Conservation (phyloP, 1,284 basidiomycete species). For the Tremellales sp. region DNA sequence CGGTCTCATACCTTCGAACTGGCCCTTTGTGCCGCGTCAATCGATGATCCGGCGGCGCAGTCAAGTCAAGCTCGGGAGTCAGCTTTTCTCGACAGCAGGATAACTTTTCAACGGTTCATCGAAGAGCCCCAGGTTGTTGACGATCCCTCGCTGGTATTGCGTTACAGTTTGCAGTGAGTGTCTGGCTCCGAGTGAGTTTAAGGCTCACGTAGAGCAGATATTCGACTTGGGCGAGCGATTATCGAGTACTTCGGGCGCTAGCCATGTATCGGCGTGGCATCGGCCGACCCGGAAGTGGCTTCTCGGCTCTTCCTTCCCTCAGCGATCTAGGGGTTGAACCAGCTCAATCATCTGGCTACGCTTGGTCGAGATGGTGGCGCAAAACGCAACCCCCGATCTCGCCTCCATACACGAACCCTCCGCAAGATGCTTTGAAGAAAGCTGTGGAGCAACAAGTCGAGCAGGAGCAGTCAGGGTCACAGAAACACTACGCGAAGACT, state of each 20-base stretch:
- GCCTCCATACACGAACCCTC: no score
- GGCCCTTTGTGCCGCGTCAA: conserved; percentile 43
- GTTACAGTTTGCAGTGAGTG: conserved; percentile 47
- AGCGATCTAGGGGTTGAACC: conserved; percentile 12
- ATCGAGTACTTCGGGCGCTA: conserved; percentile 52
- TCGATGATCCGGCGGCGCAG: conserved; percentile 21
- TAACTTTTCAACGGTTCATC: conserved; percentile 54
- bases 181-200: neutral
- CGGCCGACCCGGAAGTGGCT: conserved; percentile 22
- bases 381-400: conserved; percentile 24
- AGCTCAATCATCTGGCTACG: conserved; percentile 26
- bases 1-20: conserved; percentile 52
- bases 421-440: no score
- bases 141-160: conserved; percentile 51
- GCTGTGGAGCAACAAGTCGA: no score
- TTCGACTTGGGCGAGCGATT: conserved; percentile 53
- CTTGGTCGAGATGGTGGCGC: conserved; percentile 45
- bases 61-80: conserved; percentile 21
- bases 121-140: conserved; percentile 51
- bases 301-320: conserved; percentile 12
- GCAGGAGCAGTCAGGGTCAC: conserved; percentile 4
- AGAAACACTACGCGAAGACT: conserved; percentile 77
- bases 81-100: conserved; percentile 47
- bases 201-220: conserved; percentile 36
- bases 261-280: conserved; percentile 51